Base-by-base conservation (phyloP, 2,329 filamentous ascomycete genomes). In the Huntiella abstrusa region DNA sequence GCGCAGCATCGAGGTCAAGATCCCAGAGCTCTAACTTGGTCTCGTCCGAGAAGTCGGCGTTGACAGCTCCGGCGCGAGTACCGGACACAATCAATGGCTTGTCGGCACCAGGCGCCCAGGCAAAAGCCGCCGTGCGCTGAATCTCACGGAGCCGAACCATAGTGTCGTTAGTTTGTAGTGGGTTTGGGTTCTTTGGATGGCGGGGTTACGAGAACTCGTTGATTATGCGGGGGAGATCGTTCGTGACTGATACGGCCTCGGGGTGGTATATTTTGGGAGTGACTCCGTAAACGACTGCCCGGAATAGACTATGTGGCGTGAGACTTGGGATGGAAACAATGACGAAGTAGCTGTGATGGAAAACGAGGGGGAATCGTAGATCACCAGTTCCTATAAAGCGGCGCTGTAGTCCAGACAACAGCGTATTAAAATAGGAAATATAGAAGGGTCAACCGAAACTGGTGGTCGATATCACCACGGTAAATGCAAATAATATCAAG, bases 131-230 rank as follows among this genome's bases (percentile, higher is more conserved):
- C 58, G 91, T 98, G 65, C 91, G 78, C 62, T 86, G 83, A 59
- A 98, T 92, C 70, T 96, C 87, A 71, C 88, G 78, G 64, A 96
- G 72, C 67, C 86, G 83, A 65, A 95, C 88, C 91, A 98, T 98
- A 22, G n/a, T 38, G 36, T 38, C 8, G 36, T 16, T 22, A 7
- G 16, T 40, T 12, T 19, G 15, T 10, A 19, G 7, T 40, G 15
- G 17, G 16, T 40, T 8, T 40, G 11, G 5, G 36, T 38, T 38
- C 36, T 15, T 28, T 8, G 22, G 22, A 28, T 28, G 22, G 22
- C 22, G 22, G 22, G 22, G 22, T 28, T 28, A 28, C 22, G 22
- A 28, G 22, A 28, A 28, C 22, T 28, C 6, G 22, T 28, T 28
- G 22, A 28, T 28, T 38, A 17, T 13, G 17, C 16, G 38, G 38